phyloP scores from a whole-genome alignment of 371 early-diverging fungal genomes.

The Lichtheimia ornata region DNA sequence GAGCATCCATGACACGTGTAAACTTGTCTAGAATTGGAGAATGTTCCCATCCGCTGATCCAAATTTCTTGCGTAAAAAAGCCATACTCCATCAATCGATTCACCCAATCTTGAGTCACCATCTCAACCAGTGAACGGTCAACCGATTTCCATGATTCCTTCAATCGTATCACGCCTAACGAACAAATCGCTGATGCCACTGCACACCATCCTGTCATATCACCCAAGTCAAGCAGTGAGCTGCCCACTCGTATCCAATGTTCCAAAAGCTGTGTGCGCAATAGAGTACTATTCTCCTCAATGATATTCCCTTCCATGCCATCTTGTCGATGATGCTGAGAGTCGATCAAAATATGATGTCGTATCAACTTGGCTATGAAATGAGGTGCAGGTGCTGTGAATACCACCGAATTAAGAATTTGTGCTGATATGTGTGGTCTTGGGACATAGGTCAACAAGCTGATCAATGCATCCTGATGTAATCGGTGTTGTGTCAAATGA shows the following conservation, averaged over 20 bases:
- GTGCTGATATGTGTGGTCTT: constrained; percentile 32
- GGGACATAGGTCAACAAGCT: constrained; percentile 45
- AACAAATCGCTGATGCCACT: constrained; percentile 73
- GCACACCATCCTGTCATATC: constrained; percentile 79
- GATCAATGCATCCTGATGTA: constrained; percentile 26
- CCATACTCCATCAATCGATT: constrained; percentile 55
- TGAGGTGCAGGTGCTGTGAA: constrained; percentile 65
- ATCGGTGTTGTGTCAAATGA: constrained; percentile 48
- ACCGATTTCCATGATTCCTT: constrained; percentile 79
- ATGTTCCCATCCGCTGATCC: constrained; percentile 33
- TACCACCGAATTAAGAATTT: constrained; percentile 47
- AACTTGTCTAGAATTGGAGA: constrained; percentile 3
- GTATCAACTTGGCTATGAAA: constrained; percentile 71
- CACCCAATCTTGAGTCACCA: constrained; percentile 62
- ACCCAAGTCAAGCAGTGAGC: constrained; percentile 52
- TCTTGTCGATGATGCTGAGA: constrained; percentile 45
- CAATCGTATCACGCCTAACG: constrained; percentile 70
- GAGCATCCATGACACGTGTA: constrained; percentile 12
- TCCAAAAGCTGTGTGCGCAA: constrained; percentile 61
- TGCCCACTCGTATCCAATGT: constrained; percentile 78
- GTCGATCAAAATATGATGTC: constrained; percentile 71
- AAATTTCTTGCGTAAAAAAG: constrained; percentile 37
- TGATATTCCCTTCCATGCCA: neutral
- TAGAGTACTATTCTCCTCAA: constrained; percentile 12
- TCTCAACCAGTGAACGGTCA: constrained; percentile 43